Base-by-base conservation (phyloP, 2,329 filamentous ascomycete species). In the Epichloe festucae region DNA sequence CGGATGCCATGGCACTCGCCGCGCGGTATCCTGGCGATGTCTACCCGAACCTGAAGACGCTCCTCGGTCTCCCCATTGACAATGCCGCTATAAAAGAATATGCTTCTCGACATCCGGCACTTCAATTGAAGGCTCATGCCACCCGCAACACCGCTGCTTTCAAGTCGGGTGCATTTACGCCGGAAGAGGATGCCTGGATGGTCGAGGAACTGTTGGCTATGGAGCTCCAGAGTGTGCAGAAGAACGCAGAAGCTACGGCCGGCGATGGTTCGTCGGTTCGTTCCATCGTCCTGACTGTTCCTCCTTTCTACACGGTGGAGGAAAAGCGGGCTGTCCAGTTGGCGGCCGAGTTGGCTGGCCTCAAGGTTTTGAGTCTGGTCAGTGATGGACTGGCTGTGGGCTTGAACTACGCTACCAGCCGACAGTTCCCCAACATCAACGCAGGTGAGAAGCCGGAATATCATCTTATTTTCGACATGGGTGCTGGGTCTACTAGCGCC, bases 391-490 rank as follows among this genome's bases (percentile, higher is more conserved):
- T 96, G 55, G 89, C 93, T 35, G 91, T 98, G 53, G 93, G 89
- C 27, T 71, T 98, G 59, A 94, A 98, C 71, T 98, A 97, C 67
- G 93, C 93, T 43, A 96, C 89, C 31, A 86, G 81, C 62, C 82
- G 93, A 61, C 89, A 86, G 15, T 98, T 97, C 68, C 89, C 90
- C 39, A 89, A 81, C 60, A 75, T 93, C 54, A 86, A 81, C 51
- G 84, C 93, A 50, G 89, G 88, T 51, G 85, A 79, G 57, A 89
- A 89, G 72, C 85, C 93, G 0, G 93, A 98, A 69, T 81, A 90
- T 60, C 89, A 98, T 70, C 72, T 98, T 66, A 81, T 98, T 34
- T 98, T 93, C 63, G 93, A 98, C 65, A 97, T 98, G 90, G 93
- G 93, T 58, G 90, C 93, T 58, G 93, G 93, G 4, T 96, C 89